These are phyloP conservation scores for Globisporangium viniferum DNA, from an alignment of 352 stramenopile species.

Conservation along the genomic window DNA sequence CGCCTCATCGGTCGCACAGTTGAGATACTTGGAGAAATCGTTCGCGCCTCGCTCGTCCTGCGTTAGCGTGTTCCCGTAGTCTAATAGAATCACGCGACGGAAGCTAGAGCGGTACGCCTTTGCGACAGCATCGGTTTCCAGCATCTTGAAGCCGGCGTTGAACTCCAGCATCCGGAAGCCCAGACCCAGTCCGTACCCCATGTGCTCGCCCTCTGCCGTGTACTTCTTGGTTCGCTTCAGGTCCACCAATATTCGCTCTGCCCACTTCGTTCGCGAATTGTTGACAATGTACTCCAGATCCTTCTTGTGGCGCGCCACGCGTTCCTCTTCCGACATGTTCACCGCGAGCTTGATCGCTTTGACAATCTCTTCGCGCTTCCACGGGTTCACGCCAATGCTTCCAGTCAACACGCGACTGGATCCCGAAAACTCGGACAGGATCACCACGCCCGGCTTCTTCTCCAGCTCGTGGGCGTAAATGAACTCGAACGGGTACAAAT, in stretches of 20 bases:
- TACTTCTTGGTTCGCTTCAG: slow-evolving; percentile 94
- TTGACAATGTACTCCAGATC: slow-evolving; percentile 92
- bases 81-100: slow-evolving; percentile 94
- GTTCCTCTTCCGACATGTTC: slow-evolving; percentile 71
- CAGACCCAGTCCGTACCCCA: slow-evolving; percentile 93
- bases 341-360: slow-evolving; percentile 59
- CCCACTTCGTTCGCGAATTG: slow-evolving; percentile 97
- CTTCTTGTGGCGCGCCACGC: slow-evolving; percentile 66
- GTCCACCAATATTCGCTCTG: slow-evolving; percentile 95
- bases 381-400: slow-evolving; percentile 97
- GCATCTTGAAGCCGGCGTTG: slow-evolving; percentile 92
- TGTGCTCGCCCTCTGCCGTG: slow-evolving; percentile 89
- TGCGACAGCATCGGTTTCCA: slow-evolving; percentile 90
- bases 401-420: slow-evolving; percentile 96
- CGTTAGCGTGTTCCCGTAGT: slow-evolving; percentile 98
- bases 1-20: slow-evolving; percentile 28
- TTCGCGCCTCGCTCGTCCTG: slow-evolving; percentile 78
- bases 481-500: slow-evolving; percentile 86
- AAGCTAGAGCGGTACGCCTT: slow-evolving; percentile 87
- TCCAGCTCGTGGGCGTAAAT: slow-evolving; percentile 78
- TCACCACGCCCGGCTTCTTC: slow-evolving; percentile 86
- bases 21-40: slow-evolving; percentile 86
- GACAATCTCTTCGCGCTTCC: slow-evolving; percentile 92
- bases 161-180: slow-evolving; percentile 97
- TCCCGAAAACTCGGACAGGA: slow-evolving; percentile 97